These are phyloP conservation scores for Pezicula radicicola DNA, from an alignment of 2,329 filamentous ascomycete genomes.

Conservation along the genomic window DNA sequence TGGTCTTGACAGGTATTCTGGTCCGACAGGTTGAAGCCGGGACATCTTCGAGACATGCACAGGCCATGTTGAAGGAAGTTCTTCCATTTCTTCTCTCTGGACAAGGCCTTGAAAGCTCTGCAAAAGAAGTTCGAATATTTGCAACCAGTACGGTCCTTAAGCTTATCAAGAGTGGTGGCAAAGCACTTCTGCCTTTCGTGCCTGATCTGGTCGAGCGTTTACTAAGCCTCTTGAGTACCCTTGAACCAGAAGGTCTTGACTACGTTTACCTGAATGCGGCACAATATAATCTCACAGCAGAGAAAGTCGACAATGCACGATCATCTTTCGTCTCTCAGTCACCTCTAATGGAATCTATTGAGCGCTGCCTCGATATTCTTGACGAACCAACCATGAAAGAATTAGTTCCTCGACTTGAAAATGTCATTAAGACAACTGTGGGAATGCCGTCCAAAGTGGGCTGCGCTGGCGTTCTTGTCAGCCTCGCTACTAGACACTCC, in stretches of 20 bases:
- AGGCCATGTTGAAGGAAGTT: slow-evolving; percentile 79
- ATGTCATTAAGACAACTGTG: slow-evolving; percentile 79
- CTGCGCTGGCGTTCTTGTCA: slow-evolving; percentile 79
- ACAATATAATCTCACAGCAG: slow-evolving; percentile 79
- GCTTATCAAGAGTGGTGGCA: slow-evolving; percentile 86
- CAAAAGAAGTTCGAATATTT: slow-evolving; percentile 83
- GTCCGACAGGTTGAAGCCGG: slow-evolving; percentile 83
- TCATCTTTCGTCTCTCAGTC: slow-evolving; percentile 79
- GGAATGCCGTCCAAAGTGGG: slow-evolving; percentile 94
- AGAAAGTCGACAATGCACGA: slow-evolving; percentile 85
- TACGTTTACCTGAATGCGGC: slow-evolving; percentile 88
- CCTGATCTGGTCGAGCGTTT: slow-evolving; percentile 78
- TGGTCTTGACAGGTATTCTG: slow-evolving; percentile 79
- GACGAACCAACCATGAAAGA: slow-evolving; percentile 75
- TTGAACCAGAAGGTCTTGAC: slow-evolving; percentile 87
- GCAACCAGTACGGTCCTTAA: slow-evolving; percentile 80
- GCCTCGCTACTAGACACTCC: slow-evolving; percentile 76
- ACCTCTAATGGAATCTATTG: slow-evolving; percentile 89
- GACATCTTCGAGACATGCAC: slow-evolving; percentile 65
- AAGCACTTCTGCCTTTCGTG: slow-evolving; percentile 74
- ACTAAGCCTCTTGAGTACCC: slow-evolving; percentile 76
- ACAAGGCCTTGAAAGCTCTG: slow-evolving; percentile 84
- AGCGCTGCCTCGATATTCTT: slow-evolving; percentile 80
- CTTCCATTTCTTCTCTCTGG: slow-evolving; percentile 88
- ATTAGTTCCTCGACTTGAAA: slow-evolving; percentile 69